A percentile compares a stretch with the other conserved stretches of the same genome.
Conservation (phyloP, 2,329 filamentous ascomycete species). For the Laburnicola sp. region DNA sequence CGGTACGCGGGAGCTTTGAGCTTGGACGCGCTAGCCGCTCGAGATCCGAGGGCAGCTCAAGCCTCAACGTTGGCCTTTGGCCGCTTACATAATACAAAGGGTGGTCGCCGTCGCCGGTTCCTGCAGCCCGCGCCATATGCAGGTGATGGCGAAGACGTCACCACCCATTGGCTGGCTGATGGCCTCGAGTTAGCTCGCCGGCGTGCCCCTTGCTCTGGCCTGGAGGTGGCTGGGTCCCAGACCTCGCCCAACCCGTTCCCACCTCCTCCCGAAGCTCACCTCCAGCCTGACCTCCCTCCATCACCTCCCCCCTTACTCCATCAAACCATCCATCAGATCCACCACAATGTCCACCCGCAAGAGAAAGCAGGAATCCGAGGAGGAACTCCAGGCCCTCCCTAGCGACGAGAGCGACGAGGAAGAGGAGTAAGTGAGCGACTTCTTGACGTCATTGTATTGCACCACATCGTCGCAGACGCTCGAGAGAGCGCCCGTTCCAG, state of each 20-base stretch:
- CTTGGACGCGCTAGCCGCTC: too few relatives aligned
- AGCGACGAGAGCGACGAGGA: constrained; percentile 50
- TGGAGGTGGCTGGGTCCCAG: constrained; percentile 15
- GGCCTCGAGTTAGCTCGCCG: constrained; percentile 32
- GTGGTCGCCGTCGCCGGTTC: constrained; percentile 6
- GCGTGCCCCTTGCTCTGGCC: constrained; percentile 30
- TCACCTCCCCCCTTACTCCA: constrained; percentile 7
- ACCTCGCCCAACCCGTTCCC: constrained; percentile 37
- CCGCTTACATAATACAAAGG: too few relatives aligned
- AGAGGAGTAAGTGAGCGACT: constrained; percentile 47
- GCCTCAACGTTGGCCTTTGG: too few relatives aligned
- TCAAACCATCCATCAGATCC: constrained; percentile 10
- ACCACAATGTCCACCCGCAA: constrained; percentile 49
- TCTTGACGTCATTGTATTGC: constrained; percentile 45
- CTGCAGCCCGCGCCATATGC: constrained; percentile 15
- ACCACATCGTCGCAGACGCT: constrained; percentile 24
- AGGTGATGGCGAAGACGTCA: constrained; percentile 13
- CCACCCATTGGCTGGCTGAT: constrained; percentile 32
- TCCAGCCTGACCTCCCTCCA: constrained; percentile 15
- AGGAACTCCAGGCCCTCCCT: constrained; percentile 50
- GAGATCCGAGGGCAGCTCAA: too few relatives aligned
- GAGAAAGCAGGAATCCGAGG: constrained; percentile 49
- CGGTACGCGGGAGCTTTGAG: too few relatives aligned
- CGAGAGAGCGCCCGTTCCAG: constrained; percentile 21
- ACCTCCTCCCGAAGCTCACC: constrained; percentile 26